Conservation (phyloP, 495 filamentous ascomycete genomes). For the Delitschia confertaspora region DNA sequence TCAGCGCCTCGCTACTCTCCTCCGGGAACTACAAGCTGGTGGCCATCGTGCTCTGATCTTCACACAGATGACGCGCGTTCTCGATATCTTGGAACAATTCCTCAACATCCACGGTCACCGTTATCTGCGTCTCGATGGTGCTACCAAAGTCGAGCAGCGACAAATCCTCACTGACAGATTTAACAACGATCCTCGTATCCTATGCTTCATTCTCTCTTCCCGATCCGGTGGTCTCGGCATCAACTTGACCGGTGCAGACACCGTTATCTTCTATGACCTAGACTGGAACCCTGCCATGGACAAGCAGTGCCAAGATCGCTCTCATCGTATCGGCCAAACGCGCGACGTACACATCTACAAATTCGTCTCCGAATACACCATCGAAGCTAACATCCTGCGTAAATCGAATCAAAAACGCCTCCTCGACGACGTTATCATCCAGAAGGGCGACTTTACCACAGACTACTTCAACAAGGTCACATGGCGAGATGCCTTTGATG, state of each 20-base stretch:
- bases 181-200: slow-evolving; percentile 86
- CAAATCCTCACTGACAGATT: slow-evolving; percentile 95
- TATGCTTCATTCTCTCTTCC: slow-evolving; percentile 90
- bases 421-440: slow-evolving; percentile 96
- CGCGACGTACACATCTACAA: slow-evolving; percentile 98
- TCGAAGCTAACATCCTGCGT: slow-evolving; percentile 95
- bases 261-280: slow-evolving; percentile 98
- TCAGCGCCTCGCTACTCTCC: slow-evolving; percentile 76
- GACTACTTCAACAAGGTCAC: slow-evolving; percentile 86
- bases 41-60: slow-evolving; percentile 95
- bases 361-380: slow-evolving; percentile 93
- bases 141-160: slow-evolving; percentile 88
- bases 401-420: slow-evolving; percentile 96
- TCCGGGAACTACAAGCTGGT: slow-evolving; percentile 78
- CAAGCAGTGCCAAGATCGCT: slow-evolving; percentile 97
- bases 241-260: slow-evolving; percentile 93
- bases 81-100: slow-evolving; percentile 95
- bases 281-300: slow-evolving; percentile 99
- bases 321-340: slow-evolving; percentile 96
- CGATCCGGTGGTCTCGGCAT: slow-evolving; percentile 92
- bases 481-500: slow-evolving; percentile 59
- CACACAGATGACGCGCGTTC: slow-evolving; percentile 98
- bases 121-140: slow-evolving; percentile 89
- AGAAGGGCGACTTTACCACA: slow-evolving; percentile 96
- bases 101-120: slow-evolving; percentile 97